phyloP scores from a whole-genome alignment of 1,139 yeast genomes.

The Nakaseomyces bracarensis region DNA sequence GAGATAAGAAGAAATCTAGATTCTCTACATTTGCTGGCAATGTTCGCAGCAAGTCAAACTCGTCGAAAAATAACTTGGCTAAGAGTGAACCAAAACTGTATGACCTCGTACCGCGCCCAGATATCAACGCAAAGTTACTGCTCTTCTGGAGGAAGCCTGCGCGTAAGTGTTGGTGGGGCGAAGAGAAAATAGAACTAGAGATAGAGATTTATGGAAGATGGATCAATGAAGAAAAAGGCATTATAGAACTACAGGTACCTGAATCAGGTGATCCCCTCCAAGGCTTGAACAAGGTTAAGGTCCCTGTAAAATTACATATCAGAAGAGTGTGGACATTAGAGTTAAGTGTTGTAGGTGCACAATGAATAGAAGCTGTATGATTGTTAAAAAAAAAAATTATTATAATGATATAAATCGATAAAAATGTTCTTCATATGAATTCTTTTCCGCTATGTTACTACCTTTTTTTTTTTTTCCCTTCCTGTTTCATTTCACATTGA shows the following conservation, averaged over 20 bases:
- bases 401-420: too few relatives aligned
- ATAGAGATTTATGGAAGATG: slow-evolving; percentile 35
- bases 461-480: too few relatives aligned
- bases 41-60: slow-evolving; percentile 34
- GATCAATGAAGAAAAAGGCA: slow-evolving; percentile 12
- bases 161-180: slow-evolving; percentile 98
- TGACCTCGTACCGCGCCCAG: slow-evolving; percentile 31
- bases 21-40: slow-evolving; percentile 38
- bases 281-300: slow-evolving; percentile 19
- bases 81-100: slow-evolving; percentile 38
- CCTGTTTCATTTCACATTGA: too few relatives aligned
- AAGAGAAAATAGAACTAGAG: slow-evolving; percentile 48
- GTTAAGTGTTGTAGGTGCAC: slow-evolving; percentile 37
- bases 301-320: slow-evolving; percentile 34
- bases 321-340: slow-evolving; percentile 40
- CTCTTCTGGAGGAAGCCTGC: slow-evolving; percentile 98
- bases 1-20: slow-evolving; percentile 40
- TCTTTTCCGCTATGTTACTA: too few relatives aligned
- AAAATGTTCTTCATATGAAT: too few relatives aligned
- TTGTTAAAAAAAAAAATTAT: too few relatives aligned
- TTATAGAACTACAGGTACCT: slow-evolving; percentile 20
- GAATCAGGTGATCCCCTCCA: slow-evolving; percentile 16
- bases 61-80: slow-evolving; percentile 41
- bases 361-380: slow-evolving; percentile 17
- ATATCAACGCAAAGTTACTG: slow-evolving; percentile 52